A percentile compares a stretch with the other conserved stretches of the same genome.
Evolutionary conservation across 2,329 filamentous ascomycete genomes (phyloP).

Genomic region (Clonostachys sp.): DNA sequence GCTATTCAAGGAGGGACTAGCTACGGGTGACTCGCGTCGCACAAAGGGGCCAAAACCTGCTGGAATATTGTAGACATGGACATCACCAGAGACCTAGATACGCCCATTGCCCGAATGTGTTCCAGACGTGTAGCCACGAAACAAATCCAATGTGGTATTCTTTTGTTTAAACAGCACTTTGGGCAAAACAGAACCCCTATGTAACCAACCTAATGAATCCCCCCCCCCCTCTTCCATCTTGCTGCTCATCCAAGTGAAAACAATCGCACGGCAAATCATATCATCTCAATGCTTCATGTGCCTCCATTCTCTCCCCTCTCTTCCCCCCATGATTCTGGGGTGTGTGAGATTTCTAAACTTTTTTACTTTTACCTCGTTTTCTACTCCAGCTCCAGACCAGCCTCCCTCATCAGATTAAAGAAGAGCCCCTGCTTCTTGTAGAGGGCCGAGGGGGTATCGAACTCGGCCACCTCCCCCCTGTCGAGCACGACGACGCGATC

Average conservation of each 20-base stretch:
- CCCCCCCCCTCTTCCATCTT: neutral
- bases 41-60: too few species aligned
- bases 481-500: conserved; percentile 94
- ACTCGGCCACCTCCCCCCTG: conserved; percentile 85
- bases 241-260: neutral
- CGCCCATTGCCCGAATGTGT: too few species aligned
- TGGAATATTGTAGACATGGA: too few species aligned
- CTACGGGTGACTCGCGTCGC: too few species aligned
- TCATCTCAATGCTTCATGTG: too few species aligned
- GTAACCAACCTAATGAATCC: neutral
- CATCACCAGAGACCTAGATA: too few species aligned
- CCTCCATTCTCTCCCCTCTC: neutral
- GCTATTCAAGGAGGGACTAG: too few species aligned
- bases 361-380: neutral
- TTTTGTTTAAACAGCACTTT: too few species aligned
- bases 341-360: neutral
- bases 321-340: neutral
- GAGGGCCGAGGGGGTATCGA: conserved; percentile 78
- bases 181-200: too few species aligned
- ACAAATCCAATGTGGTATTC: too few species aligned
- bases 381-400: conserved; percentile 60
- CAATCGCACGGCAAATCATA: too few species aligned
- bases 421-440: conserved; percentile 73
- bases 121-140: too few species aligned
- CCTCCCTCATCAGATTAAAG: conserved; percentile 86